Evolutionary conservation across 2,329 filamentous ascomycete genomes (phyloP).

Genomic region (Beauveria asiatica): DNA sequence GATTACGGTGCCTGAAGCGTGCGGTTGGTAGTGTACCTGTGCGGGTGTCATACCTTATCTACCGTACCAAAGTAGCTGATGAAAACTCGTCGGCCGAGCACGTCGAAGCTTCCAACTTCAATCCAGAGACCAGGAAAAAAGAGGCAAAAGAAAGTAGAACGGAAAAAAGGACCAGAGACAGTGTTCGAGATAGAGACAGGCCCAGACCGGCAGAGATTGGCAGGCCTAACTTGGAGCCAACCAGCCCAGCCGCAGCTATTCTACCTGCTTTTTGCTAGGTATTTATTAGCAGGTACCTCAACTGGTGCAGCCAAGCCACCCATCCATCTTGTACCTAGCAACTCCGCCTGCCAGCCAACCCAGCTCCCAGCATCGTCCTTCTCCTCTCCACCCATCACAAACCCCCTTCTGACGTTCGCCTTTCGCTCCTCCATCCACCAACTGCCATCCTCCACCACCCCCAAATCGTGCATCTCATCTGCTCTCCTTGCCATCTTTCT

Average conservation of each 20-base stretch:
- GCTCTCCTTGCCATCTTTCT: conserved; percentile 21
- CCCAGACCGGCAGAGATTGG: background rate
- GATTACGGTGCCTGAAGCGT: background rate
- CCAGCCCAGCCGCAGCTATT: background rate
- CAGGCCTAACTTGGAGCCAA: background rate
- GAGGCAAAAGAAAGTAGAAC: too few species aligned
- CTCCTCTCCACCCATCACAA: conserved; percentile 12
- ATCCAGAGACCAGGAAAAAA: too few species aligned
- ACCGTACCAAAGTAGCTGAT: too few species aligned
- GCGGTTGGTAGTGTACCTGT: too few species aligned
- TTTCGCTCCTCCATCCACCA: conserved; percentile 16
- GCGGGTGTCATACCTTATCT: too few species aligned
- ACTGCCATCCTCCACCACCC: conserved; percentile 17
- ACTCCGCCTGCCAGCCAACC: background rate
- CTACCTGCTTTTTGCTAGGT: background rate
- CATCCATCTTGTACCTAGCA: background rate
- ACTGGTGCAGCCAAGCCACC: background rate
- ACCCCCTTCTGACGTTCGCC: conserved; percentile 15
- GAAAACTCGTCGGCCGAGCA: too few species aligned
- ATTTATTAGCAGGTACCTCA: background rate
- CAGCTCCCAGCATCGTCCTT: background rate
- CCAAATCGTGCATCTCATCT: conserved; percentile 15
- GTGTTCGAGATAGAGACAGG: too few species aligned
- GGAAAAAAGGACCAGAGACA: too few species aligned
- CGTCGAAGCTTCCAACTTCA: too few species aligned